Percentiles rank a stretch among this genome's conserved stretches.
phyloP scores from a whole-genome alignment of 2,329 filamentous ascomycete species.

The Aspergillus sp. region DNA sequence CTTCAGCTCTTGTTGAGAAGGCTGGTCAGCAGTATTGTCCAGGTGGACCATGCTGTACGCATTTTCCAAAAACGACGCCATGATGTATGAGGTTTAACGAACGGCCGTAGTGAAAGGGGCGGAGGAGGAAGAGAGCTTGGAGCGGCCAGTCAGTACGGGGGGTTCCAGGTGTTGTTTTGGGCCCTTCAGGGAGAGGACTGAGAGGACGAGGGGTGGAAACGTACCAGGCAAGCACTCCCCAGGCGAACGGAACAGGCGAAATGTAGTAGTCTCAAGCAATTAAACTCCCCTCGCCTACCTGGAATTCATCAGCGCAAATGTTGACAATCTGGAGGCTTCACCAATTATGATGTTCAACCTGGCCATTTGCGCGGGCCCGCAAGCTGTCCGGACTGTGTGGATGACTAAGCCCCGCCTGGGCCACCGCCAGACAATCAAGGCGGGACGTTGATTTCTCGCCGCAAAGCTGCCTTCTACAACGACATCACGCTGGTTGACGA shows the following conservation, averaged over 20 bases:
- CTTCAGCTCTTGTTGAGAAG: constrained; percentile 85
- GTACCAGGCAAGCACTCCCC: constrained; percentile 31
- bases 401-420: constrained; percentile 42
- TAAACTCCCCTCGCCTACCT: constrained; percentile 37
- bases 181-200: constrained; percentile 16
- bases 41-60: constrained; percentile 96
- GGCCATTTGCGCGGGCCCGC: constrained; percentile 41
- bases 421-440: constrained; percentile 13
- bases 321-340: constrained; percentile 30
- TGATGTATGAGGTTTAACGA: constrained; percentile 50
- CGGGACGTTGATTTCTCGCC: constrained; percentile 7
- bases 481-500: constrained; percentile 6
- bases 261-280: constrained; percentile 28
- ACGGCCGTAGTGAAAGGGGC: constrained; percentile 22
- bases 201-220: constrained; percentile 14
- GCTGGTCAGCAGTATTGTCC: constrained; percentile 94
- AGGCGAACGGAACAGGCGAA: constrained; percentile 22
- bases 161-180: constrained; percentile 28
- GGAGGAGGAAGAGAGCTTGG: constrained; percentile 32
- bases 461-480: constrained; percentile 11
- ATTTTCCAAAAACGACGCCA: constrained; percentile 93
- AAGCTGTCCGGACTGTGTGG: constrained; percentile 43
- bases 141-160: constrained; percentile 26
- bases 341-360: constrained; percentile 34
- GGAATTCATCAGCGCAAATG: constrained; percentile 36